Evolutionary conservation across 345 rosid species (phyloP).

Genomic region (Dipteronia dyeriana): DNA sequence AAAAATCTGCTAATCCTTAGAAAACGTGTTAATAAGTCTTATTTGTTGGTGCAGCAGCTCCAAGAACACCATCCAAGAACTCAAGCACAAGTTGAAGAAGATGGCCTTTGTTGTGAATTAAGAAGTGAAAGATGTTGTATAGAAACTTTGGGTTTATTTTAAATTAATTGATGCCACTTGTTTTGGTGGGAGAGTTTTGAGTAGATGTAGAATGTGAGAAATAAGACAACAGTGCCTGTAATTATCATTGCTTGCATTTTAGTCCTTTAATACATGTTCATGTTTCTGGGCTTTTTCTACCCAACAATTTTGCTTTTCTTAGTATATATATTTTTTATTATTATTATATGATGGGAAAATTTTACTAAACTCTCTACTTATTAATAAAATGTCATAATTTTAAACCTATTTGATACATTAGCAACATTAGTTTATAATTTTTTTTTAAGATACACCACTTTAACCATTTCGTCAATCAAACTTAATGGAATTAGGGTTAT

Average conservation of each 20-base stretch:
- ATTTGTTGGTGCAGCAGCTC: constrained; percentile 32
- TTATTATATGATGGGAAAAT: not conserved
- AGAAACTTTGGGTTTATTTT: constrained; percentile 26
- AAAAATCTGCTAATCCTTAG: no score
- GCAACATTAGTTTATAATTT: no score
- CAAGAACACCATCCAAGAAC: constrained; percentile 36
- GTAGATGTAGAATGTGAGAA: constrained; percentile 3
- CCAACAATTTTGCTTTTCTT: not conserved
- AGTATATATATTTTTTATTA: not conserved
- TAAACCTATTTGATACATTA: no score
- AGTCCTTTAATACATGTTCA: constrained; percentile 10
- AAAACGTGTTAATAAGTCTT: not conserved
- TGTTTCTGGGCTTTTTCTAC: constrained; percentile 15
- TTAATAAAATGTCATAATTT: no score
- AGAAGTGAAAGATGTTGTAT: constrained; percentile 27
- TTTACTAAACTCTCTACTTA: no score
- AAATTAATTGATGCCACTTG: not conserved
- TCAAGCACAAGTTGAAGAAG: constrained; percentile 34
- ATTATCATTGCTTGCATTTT: not conserved
- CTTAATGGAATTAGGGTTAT: no score
- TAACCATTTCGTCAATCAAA: no score
- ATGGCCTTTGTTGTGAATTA: not conserved
- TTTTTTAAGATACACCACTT: no score
- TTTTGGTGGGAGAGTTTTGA: constrained; percentile 17
- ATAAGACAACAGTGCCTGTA: constrained; percentile 18